Base-by-base conservation (phyloP, 106 monocot genomes). In the Acanthochlamys bracteata region DNA sequence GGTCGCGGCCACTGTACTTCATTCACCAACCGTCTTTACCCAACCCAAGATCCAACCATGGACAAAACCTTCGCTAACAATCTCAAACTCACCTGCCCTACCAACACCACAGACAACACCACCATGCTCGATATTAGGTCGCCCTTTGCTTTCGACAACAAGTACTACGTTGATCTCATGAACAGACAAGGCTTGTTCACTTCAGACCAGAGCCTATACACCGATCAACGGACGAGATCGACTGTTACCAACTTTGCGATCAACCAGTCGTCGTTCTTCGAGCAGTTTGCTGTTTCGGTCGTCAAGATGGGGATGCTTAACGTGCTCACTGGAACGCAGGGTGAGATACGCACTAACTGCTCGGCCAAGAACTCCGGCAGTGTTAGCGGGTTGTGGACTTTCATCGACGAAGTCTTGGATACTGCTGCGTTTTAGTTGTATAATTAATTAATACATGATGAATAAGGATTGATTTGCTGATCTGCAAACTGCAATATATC, bases 1-100 rank as follows among this genome's bases (percentile, higher is more conserved):
- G 83, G 83, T 45, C 41, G 68, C n/a, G 72, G 64, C 75, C 78
- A 83, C 79, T 79, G 83, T 74, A 14, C 67, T 54, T 78, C 78
- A 75, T 83, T 79, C 69, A 23, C 56, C 53, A 17, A 62, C 53
- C 74, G 79, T 26, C 69, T 79, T 69, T 79, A 33, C 65, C 79
- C 79, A 3, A 56, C 55, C 11, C 74, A 55, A 13, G 79, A 79
- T 52, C 39, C 74, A 21, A 54, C 42, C 64, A 62, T 79, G 69
- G 65, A 79, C 59, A 39, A 41, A 16, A 25, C 67, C 55, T 72
- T 72, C 57, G 59, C 62, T 46, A 10, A 56, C 4, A 55, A 39
- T 39, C 69, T 78, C 24, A 16, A 39, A 13, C 17, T 23, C 45
- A 68, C 67, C 10, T 79, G 78, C 64, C 69, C 73, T 13, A 12